Evolutionary conservation across 2,329 filamentous ascomycete species (phyloP).

Genomic region (Colletotrichum orbiculare): DNA sequence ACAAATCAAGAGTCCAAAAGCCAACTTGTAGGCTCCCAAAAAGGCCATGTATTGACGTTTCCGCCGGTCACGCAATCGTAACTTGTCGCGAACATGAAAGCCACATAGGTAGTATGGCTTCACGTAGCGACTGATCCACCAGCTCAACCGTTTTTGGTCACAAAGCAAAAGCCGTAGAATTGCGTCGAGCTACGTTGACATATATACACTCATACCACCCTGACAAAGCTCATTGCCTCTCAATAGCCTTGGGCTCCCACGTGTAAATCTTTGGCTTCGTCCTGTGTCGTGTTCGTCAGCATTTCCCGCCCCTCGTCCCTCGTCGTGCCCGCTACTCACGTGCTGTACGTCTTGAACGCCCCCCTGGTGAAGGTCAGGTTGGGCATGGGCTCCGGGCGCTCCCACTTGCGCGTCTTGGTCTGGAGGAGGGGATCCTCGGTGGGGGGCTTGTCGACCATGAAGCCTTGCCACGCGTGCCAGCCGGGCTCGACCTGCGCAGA

Average conservation of each 20-base stretch:
- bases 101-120: too few relatives aligned
- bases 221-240: slow-evolving; percentile 38
- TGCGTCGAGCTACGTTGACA: slow-evolving; percentile 29
- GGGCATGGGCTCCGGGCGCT: slow-evolving; percentile 75
- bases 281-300: slow-evolving; percentile 45
- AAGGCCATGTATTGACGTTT: too few relatives aligned
- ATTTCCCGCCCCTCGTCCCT: background rate
- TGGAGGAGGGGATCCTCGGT: slow-evolving; percentile 78
- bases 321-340: slow-evolving; percentile 70
- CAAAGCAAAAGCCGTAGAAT: slow-evolving; percentile 26
- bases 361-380: slow-evolving; percentile 81
- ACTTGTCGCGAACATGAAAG: too few relatives aligned
- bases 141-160: background rate
- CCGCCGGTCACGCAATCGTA: too few relatives aligned
- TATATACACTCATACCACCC: slow-evolving; percentile 30
- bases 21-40: too few relatives aligned
- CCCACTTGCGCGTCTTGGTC: slow-evolving; percentile 77
- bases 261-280: slow-evolving; percentile 63
- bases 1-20: too few relatives aligned
- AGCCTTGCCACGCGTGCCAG: slow-evolving; percentile 99
- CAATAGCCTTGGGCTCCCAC: slow-evolving; percentile 59
- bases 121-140: too few relatives aligned
- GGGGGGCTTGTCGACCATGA: slow-evolving; percentile 89
- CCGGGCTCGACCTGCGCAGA: slow-evolving; percentile 90
- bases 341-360: slow-evolving; percentile 94